These are phyloP conservation scores for Coelastrella sp. DNA, from an alignment of 139 green algal species.

Conservation along the genomic window DNA sequence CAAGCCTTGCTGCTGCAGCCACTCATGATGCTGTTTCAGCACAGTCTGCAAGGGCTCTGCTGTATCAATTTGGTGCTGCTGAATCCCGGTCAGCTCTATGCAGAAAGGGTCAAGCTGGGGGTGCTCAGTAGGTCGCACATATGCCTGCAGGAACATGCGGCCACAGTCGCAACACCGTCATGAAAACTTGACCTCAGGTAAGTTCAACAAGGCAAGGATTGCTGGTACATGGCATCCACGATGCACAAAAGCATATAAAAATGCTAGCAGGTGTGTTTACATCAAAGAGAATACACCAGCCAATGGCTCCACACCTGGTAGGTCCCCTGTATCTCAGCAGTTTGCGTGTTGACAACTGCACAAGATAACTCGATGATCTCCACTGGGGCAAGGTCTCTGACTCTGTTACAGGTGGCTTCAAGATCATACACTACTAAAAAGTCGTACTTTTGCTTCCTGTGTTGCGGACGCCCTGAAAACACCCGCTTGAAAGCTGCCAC, in stretches of 20 bases:
- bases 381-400: slow-evolving; percentile 51
- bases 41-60: slow-evolving; percentile 61
- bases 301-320: slow-evolving; percentile 55
- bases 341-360: slow-evolving; percentile 64
- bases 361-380: slow-evolving; percentile 83
- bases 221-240: too few relatives aligned
- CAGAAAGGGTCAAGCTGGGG: slow-evolving; percentile 75
- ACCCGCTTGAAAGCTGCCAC: slow-evolving; percentile 19
- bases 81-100: slow-evolving; percentile 77
- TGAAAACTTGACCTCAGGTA: too few relatives aligned
- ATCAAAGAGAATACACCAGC: too few relatives aligned
- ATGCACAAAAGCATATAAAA: too few relatives aligned
- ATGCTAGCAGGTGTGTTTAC: too few relatives aligned
- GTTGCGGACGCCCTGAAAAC: slow-evolving; percentile 6
- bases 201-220: too few relatives aligned
- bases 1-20: slow-evolving; percentile 66
- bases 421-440: slow-evolving; percentile 59
- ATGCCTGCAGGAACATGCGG: slow-evolving; percentile 43
- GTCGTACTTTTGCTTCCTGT: slow-evolving; percentile 55
- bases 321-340: slow-evolving; percentile 29
- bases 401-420: slow-evolving; percentile 70
- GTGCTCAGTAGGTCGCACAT: slow-evolving; percentile 71
- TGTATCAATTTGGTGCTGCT: slow-evolving; percentile 71
- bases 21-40: slow-evolving; percentile 60
- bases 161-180: too few relatives aligned